Conservation (phyloP, 257 asterid species). For the Cynanchum wilfordii region DNA sequence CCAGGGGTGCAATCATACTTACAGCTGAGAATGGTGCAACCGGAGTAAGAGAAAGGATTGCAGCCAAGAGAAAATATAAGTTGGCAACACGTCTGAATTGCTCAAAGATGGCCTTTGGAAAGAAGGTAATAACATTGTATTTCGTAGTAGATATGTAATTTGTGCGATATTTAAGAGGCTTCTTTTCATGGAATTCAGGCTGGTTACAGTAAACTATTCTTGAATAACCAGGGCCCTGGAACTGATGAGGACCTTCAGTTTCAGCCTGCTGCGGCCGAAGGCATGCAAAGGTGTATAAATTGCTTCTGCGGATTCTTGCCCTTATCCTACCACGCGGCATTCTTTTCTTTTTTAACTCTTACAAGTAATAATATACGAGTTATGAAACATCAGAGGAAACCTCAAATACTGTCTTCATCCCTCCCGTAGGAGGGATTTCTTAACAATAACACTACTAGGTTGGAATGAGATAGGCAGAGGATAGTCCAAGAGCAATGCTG, state of each 20-base stretch:
- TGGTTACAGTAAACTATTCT: conserved; percentile 76
- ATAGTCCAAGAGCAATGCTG: neutral
- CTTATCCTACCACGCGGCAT: conserved; percentile 74
- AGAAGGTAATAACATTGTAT: conserved; percentile 73
- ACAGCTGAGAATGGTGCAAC: conserved; percentile 70
- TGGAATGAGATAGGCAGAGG: neutral
- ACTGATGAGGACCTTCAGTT: conserved; percentile 38
- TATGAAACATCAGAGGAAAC: conserved; percentile 22
- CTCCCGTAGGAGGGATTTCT: conserved; percentile 3
- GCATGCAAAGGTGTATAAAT: conserved; percentile 77
- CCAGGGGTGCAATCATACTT: conserved; percentile 91
- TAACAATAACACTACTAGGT: neutral
- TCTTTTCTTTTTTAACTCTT: conserved; percentile 21
- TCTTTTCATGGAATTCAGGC: conserved; percentile 58
- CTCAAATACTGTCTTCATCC: conserved; percentile 27
- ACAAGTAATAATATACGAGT: conserved; percentile 18
- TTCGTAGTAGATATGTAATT: conserved; percentile 91
- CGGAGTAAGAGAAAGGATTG: conserved; percentile 73
- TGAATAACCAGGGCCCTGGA: conserved; percentile 78
- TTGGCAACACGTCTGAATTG: conserved; percentile 97
- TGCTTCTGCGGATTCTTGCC: conserved; percentile 74
- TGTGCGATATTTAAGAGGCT: conserved; percentile 62
- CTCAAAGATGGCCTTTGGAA: conserved; percentile 89
- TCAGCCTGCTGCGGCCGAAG: conserved; percentile 43
- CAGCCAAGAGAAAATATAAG: conserved; percentile 85